Conservation (phyloP, 176 grass and related monocot species). For the Puccinellia tenuiflora region DNA sequence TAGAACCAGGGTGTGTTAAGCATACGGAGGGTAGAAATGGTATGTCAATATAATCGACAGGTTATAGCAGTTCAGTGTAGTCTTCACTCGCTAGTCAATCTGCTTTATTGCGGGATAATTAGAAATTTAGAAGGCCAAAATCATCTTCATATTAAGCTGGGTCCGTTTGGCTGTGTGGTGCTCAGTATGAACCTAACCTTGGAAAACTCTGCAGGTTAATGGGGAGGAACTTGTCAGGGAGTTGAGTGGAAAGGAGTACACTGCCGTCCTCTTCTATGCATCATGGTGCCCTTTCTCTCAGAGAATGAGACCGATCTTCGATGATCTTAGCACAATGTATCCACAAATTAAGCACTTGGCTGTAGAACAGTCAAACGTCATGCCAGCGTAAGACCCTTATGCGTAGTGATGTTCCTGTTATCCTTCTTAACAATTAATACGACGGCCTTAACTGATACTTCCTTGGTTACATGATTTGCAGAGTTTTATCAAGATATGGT, state of each 20-base stretch:
- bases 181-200: neutral
- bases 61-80: neutral
- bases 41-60: neutral
- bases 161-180: neutral
- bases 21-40: neutral
- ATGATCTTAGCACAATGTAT: slow-evolving; percentile 86
- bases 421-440: slow-evolving; percentile 9
- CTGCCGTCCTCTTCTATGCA: slow-evolving; percentile 66
- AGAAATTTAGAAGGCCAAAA: neutral
- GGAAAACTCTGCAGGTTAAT: slow-evolving; percentile 36
- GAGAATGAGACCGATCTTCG: slow-evolving; percentile 43
- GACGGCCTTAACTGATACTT: neutral
- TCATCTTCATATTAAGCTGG: neutral
- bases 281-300: slow-evolving; percentile 89
- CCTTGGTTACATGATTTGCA: slow-evolving; percentile 42
- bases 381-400: slow-evolving; percentile 43
- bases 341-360: slow-evolving; percentile 75
- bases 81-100: neutral
- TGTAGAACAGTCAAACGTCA: slow-evolving; percentile 67
- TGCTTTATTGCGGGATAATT: neutral
- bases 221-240: slow-evolving; percentile 41
- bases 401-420: neutral
- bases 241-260: slow-evolving; percentile 27
- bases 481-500: slow-evolving; percentile 61
- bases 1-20: neutral